phyloP scores from a whole-genome alignment of 2,329 filamentous ascomycete species.

The Elsinoe australis region DNA sequence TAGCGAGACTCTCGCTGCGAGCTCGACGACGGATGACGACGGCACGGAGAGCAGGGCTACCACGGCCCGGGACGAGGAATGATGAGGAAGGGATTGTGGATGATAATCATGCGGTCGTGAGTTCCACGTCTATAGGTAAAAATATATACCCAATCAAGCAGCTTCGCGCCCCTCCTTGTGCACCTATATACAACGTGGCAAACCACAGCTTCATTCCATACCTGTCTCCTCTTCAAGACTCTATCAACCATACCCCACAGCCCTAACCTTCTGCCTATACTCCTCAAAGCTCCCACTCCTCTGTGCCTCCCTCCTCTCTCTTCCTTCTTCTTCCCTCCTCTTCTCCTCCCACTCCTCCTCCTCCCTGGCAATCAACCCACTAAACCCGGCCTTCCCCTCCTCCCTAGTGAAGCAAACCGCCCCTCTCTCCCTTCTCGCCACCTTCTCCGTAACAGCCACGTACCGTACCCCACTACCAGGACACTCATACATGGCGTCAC shows the following conservation, averaged over 20 bases:
- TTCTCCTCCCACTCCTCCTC: constrained; percentile 42
- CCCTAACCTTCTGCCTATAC: constrained; percentile 37
- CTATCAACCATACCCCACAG: constrained; percentile 27
- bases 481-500: constrained; percentile 42
- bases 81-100: neutral
- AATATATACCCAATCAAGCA: constrained; percentile 12
- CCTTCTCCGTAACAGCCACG: constrained; percentile 40
- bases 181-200: no score
- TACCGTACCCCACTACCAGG: constrained; percentile 40
- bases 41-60: neutral
- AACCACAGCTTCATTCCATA: neutral
- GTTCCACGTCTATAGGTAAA: constrained; percentile 14
- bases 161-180: no score
- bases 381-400: constrained; percentile 33
- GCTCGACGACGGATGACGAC: neutral
- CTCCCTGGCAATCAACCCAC: constrained; percentile 35
- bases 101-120: constrained; percentile 1
- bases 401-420: constrained; percentile 40
- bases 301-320: constrained; percentile 24
- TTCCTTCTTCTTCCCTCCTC: constrained; percentile 26
- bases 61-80: neutral
- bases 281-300: constrained; percentile 39
- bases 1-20: constrained; percentile 10
- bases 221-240: neutral
- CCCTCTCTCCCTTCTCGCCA: constrained; percentile 36